These are phyloP conservation scores for Colletotrichum spinosum DNA, from an alignment of 2,329 filamentous ascomycete genomes.

Conservation along the genomic window DNA sequence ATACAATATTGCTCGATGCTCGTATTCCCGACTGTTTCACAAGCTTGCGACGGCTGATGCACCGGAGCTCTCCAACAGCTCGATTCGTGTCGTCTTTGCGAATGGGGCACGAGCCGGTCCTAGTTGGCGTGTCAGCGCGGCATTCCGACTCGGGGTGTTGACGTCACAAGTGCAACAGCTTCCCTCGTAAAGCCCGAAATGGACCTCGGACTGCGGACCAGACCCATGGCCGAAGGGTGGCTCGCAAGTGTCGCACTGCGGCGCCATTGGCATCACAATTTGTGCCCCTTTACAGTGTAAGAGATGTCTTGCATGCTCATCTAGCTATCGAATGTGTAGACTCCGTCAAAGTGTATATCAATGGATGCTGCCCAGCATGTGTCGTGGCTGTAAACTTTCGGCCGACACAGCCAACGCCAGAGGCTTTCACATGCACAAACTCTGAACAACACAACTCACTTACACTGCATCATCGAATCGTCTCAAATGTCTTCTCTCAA, in stretches of 20 bases:
- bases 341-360: not conserved
- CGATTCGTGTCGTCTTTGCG: too few relatives aligned
- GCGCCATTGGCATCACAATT: constrained; percentile 14
- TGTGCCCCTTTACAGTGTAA: not conserved
- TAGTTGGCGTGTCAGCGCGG: constrained; percentile 9
- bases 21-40: not conserved
- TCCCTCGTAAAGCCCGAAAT: constrained; percentile 20
- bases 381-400: not conserved
- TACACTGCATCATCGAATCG: not conserved
- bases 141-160: constrained; percentile 7
- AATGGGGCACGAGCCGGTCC: not conserved
- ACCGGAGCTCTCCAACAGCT: too few relatives aligned
- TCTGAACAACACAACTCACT: not conserved
- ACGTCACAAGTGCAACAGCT: constrained; percentile 18
- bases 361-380: not conserved
- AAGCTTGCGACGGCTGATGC: too few relatives aligned
- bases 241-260: not conserved
- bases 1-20: too few relatives aligned
- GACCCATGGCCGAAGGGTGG: constrained; percentile 13
- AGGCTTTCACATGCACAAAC: not conserved
- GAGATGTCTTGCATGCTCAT: not conserved
- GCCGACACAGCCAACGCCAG: too few relatives aligned
- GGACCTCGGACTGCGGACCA: constrained; percentile 20
- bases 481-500: constrained; percentile 48
- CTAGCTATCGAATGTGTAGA: not conserved